Evolutionary conservation across 2,329 filamentous ascomycete genomes (phyloP).

Genomic region (Aspergillus sp.): DNA sequence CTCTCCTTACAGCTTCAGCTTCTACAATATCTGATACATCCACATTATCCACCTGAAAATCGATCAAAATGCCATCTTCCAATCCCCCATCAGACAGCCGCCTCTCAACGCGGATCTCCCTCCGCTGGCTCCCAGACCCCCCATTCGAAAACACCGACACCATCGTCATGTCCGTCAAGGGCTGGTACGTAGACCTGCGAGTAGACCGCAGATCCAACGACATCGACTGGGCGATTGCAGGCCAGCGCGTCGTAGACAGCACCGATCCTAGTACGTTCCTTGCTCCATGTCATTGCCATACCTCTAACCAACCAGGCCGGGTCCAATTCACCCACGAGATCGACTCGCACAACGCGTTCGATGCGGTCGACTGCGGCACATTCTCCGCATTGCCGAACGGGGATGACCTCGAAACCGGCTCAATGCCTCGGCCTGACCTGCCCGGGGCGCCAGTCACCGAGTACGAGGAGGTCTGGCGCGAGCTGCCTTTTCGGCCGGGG

Average conservation of each 20-base stretch:
- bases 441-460: slow-evolving; percentile 28
- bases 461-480: slow-evolving; percentile 68
- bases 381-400: slow-evolving; percentile 40
- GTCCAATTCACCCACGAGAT: slow-evolving; percentile 39
- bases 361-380: slow-evolving; percentile 33
- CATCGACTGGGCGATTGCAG: slow-evolving; percentile 46
- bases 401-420: slow-evolving; percentile 39
- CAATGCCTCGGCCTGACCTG: slow-evolving; percentile 37
- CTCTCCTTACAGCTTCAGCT: no score
- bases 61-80: no score
- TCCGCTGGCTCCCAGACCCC: slow-evolving; percentile 43
- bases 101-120: slow-evolving; percentile 41
- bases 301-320: slow-evolving; percentile 19
- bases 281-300: neutral
- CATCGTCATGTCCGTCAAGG: slow-evolving; percentile 41
- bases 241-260: slow-evolving; percentile 37
- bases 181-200: slow-evolving; percentile 45
- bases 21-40: no score
- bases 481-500: slow-evolving; percentile 36
- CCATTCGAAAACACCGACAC: slow-evolving; percentile 44
- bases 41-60: no score
- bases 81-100: slow-evolving; percentile 10
- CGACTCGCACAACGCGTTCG: slow-evolving; percentile 36
- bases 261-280: slow-evolving; percentile 30
- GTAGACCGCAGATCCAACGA: slow-evolving; percentile 32